Conservation (phyloP, 495 filamentous ascomycete genomes). For the Penicillium turbatum region DNA sequence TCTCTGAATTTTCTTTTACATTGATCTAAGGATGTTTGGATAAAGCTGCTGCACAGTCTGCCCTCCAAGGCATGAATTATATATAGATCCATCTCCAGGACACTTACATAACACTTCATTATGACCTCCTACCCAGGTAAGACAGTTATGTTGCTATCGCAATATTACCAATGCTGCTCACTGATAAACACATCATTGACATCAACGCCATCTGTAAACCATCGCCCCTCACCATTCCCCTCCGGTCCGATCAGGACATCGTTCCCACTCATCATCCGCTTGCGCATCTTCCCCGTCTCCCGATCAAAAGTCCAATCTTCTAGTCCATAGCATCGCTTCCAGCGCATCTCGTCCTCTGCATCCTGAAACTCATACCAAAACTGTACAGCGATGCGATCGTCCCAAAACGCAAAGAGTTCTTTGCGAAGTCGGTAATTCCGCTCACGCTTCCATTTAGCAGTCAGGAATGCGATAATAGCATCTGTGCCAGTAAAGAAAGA, state of each 20-base stretch:
- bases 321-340: slow-evolving; percentile 87
- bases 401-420: slow-evolving; percentile 69
- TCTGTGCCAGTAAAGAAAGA: slow-evolving; percentile 66
- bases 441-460: slow-evolving; percentile 73
- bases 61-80: neutral
- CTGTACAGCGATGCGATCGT: slow-evolving; percentile 68
- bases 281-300: slow-evolving; percentile 71
- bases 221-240: slow-evolving; percentile 47
- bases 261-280: slow-evolving; percentile 90
- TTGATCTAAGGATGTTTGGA: neutral
- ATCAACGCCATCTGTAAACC: slow-evolving; percentile 65
- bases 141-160: too few relatives aligned
- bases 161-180: slow-evolving; percentile 67
- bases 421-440: slow-evolving; percentile 74
- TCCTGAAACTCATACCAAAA: slow-evolving; percentile 93
- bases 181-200: slow-evolving; percentile 67
- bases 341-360: slow-evolving; percentile 58
- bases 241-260: slow-evolving; percentile 62
- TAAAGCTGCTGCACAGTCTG: neutral
- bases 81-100: too few relatives aligned
- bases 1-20: neutral
- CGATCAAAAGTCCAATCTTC: slow-evolving; percentile 88
- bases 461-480: slow-evolving; percentile 67
- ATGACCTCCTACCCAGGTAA: too few relatives aligned
- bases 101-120: neutral